Evolutionary conservation across 495 filamentous ascomycete species (phyloP).

Genomic region (Penicillium argentinense): DNA sequence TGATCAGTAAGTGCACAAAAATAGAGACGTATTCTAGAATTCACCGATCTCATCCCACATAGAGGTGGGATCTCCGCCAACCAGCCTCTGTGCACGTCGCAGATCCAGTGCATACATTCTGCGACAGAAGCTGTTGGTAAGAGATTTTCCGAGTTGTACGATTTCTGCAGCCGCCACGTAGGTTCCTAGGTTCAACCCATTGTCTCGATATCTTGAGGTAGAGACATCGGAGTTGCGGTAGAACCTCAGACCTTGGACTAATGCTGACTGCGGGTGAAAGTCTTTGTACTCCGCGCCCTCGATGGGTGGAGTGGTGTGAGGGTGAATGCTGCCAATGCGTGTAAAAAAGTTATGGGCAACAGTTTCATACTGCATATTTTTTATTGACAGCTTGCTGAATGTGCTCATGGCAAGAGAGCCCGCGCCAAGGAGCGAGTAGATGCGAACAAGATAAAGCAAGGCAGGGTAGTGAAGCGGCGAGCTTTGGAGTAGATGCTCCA

Average conservation of each 20-base stretch:
- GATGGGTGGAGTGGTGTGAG: constrained; percentile 41
- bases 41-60: constrained; percentile 41
- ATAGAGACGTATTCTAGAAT: constrained; percentile 3
- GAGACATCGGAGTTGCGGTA: constrained; percentile 38
- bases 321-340: constrained; percentile 57
- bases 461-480: constrained; percentile 61
- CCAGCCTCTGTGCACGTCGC: constrained; percentile 41
- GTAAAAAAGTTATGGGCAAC: constrained; percentile 59
- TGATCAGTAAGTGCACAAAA: constrained; percentile 4
- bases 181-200: constrained; percentile 37
- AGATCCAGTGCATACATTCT: constrained; percentile 43
- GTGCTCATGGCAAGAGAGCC: constrained; percentile 52
- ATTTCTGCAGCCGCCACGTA: constrained; percentile 42
- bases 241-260: constrained; percentile 42
- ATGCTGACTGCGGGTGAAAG: constrained; percentile 42
- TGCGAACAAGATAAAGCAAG: constrained; percentile 52
- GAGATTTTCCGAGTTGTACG: constrained; percentile 37
- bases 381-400: constrained; percentile 57
- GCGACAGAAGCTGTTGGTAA: constrained; percentile 42
- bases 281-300: constrained; percentile 44
- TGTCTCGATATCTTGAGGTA: constrained; percentile 30
- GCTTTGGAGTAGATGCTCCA: constrained; percentile 49
- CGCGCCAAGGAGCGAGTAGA: constrained; percentile 55
- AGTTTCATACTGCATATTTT: constrained; percentile 61
- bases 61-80: constrained; percentile 35